A percentile compares a stretch with the other conserved stretches of the same genome.
phyloP scores from a whole-genome alignment of 805 yeast genomes.

The Phaffomyces thermotolerans region DNA sequence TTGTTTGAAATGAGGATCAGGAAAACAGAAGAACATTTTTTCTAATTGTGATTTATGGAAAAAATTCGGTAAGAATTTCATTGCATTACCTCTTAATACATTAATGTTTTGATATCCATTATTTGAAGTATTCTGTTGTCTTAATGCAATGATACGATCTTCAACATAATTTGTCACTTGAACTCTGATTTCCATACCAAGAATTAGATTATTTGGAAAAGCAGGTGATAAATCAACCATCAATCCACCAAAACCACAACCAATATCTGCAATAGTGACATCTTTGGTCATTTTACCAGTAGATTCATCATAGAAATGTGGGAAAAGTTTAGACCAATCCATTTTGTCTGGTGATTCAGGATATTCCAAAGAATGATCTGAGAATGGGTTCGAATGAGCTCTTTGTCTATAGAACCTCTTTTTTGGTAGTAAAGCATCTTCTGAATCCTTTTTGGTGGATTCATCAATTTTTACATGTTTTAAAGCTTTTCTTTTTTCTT shows the following conservation, averaged over 20 bases:
- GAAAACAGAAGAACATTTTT: constrained; percentile 96
- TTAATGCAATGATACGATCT: constrained; percentile 85
- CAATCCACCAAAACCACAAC: constrained; percentile 97
- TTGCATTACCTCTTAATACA: constrained; percentile 90
- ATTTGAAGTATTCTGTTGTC: constrained; percentile 35
- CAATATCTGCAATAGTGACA: constrained; percentile 91
- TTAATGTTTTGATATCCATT: constrained; percentile 72
- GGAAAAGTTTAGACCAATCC: constrained; percentile 83
- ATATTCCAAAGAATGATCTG: constrained; percentile 88
- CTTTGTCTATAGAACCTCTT: constrained; percentile 90
- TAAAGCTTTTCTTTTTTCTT: constrained; percentile 38
- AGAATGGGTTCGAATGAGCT: constrained; percentile 96
- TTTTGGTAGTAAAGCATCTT: constrained; percentile 47
- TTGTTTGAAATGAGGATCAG: constrained; percentile 98
- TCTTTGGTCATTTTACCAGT: constrained; percentile 36
- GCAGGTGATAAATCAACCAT: constrained; percentile 70
- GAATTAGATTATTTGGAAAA: constrained; percentile 64
- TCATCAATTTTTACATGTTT: constrained; percentile 41
- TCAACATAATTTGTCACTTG: constrained; percentile 97
- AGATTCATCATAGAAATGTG: constrained; percentile 42
- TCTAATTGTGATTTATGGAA: constrained; percentile 74
- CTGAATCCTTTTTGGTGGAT: constrained; percentile 15
- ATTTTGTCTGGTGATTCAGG: constrained; percentile 74
- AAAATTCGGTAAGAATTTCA: constrained; percentile 95
- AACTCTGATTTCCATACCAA: constrained; percentile 97